Evolutionary conservation across 306 rosid genomes (phyloP).

Genomic region (Mimosa pudica): DNA sequence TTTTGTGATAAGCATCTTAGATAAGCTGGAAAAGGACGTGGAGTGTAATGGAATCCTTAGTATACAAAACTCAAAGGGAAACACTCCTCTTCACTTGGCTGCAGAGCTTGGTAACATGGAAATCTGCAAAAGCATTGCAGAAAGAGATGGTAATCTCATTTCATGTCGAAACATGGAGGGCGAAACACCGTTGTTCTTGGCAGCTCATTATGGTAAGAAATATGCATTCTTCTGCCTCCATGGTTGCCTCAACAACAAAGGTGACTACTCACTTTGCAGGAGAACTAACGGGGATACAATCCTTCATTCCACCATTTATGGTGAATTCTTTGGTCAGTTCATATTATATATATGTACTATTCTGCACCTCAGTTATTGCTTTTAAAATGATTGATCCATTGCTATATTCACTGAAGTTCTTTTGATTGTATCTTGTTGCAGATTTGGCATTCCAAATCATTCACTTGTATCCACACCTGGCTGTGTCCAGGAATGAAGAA

Average conservation of each 20-base stretch:
- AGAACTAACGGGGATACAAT: constrained; percentile 43
- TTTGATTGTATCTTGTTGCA: constrained; percentile 34
- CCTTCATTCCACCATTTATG: constrained; percentile 48
- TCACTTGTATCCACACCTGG: constrained; percentile 36
- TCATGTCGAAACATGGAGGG: constrained; percentile 27
- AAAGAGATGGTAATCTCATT: constrained; percentile 33
- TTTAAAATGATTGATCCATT: constrained; percentile 3
- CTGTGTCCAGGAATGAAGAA: constrained; percentile 33
- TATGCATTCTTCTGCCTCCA: constrained; percentile 44
- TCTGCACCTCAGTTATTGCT: background rate
- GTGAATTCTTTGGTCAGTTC: constrained; percentile 50
- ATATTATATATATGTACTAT: background rate
- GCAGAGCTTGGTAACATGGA: constrained; percentile 51
- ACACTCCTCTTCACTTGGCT: constrained; percentile 50
- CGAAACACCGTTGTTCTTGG: constrained; percentile 52
- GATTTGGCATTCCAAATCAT: constrained; percentile 51
- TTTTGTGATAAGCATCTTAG: constrained; percentile 32
- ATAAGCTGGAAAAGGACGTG: constrained; percentile 20
- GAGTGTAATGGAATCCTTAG: constrained; percentile 14
- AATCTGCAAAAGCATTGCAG: constrained; percentile 37
- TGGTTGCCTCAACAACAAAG: background rate
- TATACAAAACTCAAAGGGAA: constrained; percentile 42
- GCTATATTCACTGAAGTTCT: background rate
- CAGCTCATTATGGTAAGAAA: constrained; percentile 45
- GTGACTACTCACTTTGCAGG: constrained; percentile 18